Evolutionary conservation across 768 basidiomycete genomes (phyloP).

Genomic region (Saitozyma podzolica): DNA sequence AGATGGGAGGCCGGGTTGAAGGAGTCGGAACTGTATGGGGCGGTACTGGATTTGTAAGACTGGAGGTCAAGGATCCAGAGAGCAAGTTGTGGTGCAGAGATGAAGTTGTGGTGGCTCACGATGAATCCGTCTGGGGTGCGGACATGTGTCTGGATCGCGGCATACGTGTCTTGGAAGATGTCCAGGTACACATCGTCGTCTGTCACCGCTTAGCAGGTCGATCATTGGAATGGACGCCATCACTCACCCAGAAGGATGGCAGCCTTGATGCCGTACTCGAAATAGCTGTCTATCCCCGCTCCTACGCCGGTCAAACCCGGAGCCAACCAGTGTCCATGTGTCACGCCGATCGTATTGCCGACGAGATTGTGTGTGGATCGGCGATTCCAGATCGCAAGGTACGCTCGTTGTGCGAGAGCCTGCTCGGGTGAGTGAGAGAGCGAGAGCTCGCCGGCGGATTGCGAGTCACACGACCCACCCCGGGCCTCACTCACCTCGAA

Average conservation of each 20-base stretch:
- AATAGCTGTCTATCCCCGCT: slow-evolving; percentile 94
- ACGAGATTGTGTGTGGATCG: slow-evolving; percentile 79
- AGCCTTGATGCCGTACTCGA: slow-evolving; percentile 60
- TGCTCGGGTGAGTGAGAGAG: slow-evolving; percentile 5
- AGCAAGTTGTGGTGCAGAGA: not conserved
- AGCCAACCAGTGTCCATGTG: slow-evolving; percentile 72
- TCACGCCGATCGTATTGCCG: slow-evolving; percentile 81
- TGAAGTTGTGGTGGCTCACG: slow-evolving; percentile 58
- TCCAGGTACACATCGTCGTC: slow-evolving; percentile 79
- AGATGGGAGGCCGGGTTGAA: slow-evolving; percentile 65
- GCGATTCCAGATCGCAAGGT: slow-evolving; percentile 91
- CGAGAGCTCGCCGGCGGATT: too few species aligned
- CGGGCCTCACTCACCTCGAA: slow-evolving; percentile 63
- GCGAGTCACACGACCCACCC: not conserved
- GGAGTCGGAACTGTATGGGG: slow-evolving; percentile 73
- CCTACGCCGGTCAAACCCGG: slow-evolving; percentile 81
- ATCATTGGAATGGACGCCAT: not conserved
- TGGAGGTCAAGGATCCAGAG: too few species aligned
- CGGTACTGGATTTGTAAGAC: slow-evolving; percentile 64
- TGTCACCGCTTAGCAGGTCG: slow-evolving; percentile 31
- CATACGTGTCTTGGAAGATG: slow-evolving; percentile 80
- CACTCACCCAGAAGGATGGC: slow-evolving; percentile 43
- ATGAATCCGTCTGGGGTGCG: slow-evolving; percentile 82
- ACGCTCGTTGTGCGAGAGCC: slow-evolving; percentile 81
- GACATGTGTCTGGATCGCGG: slow-evolving; percentile 79